Conservation (phyloP, 1,139 yeast species). For the Blastobotrys aristatus region DNA sequence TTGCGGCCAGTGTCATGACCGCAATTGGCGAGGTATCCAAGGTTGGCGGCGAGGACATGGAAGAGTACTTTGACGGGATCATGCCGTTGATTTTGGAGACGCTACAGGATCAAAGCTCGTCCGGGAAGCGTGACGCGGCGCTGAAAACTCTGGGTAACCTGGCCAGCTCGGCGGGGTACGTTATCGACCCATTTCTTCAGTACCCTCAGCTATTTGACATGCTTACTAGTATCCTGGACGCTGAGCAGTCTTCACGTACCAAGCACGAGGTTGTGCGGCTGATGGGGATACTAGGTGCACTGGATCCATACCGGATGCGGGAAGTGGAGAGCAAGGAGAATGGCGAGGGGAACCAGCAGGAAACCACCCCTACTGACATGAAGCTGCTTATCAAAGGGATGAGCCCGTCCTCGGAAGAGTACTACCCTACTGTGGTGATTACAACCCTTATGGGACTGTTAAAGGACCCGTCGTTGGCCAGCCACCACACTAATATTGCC, state of each 20-base stretch:
- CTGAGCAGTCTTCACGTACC: constrained; percentile 68
- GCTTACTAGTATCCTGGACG: constrained; percentile 71
- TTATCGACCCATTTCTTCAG: constrained; percentile 85
- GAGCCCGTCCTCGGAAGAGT: constrained; percentile 91
- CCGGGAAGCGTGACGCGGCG: constrained; percentile 84
- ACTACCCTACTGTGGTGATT: constrained; percentile 92
- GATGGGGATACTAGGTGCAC: constrained; percentile 89
- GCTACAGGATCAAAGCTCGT: constrained; percentile 86
- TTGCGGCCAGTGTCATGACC: constrained; percentile 76
- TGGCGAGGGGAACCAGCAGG: constrained; percentile 33
- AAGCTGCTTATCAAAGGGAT: constrained; percentile 87
- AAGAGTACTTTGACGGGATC: constrained; percentile 62
- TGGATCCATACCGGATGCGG: constrained; percentile 93
- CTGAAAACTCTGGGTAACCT: constrained; percentile 81
- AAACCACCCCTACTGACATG: constrained; percentile 86
- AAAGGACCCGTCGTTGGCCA: constrained; percentile 75
- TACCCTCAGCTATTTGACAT: constrained; percentile 85
- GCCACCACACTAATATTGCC: constrained; percentile 85
- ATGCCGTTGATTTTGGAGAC: constrained; percentile 88
- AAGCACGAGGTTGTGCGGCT: constrained; percentile 84
- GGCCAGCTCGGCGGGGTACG: constrained; percentile 89
- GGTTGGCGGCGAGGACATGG: constrained; percentile 83
- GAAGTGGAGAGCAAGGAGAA: constrained; percentile 76
- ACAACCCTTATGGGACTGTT: constrained; percentile 75
- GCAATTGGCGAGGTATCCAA: constrained; percentile 89